Percentiles rank a stretch among this genome's conserved stretches.
These are phyloP conservation scores for Nakazawaea anatomiae DNA, from an alignment of 805 yeast species.

Conservation along the genomic window DNA sequence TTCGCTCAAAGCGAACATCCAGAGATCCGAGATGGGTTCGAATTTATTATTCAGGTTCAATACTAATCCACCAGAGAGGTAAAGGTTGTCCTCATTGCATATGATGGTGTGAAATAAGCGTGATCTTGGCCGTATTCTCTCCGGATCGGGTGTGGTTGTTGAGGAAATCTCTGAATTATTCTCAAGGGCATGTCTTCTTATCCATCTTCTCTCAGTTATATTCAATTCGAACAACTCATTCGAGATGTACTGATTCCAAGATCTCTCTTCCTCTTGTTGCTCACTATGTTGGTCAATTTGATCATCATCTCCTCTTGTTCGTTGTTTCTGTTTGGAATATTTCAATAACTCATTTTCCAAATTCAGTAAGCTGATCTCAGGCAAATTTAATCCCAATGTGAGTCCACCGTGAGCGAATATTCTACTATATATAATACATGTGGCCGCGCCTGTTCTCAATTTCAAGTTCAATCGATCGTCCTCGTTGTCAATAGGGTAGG, in stretches of 20 bases:
- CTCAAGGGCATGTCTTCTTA: slow-evolving; percentile 23
- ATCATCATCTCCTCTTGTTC: no score
- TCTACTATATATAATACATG: slow-evolving; percentile 50
- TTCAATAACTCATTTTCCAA: slow-evolving; percentile 20
- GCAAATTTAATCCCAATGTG: slow-evolving; percentile 47
- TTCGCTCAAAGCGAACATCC: slow-evolving; percentile 56
- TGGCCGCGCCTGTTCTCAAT: slow-evolving; percentile 64
- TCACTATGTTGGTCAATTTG: slow-evolving; percentile 13
- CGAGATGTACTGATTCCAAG: slow-evolving; percentile 37
- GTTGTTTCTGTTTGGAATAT: no score
- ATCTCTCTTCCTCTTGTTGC: slow-evolving; percentile 19
- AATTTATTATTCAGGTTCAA: slow-evolving; percentile 31
- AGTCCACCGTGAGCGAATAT: slow-evolving; percentile 67
- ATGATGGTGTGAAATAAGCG: slow-evolving; percentile 58
- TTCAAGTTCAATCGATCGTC: slow-evolving; percentile 45
- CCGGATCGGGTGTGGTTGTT: slow-evolving; percentile 16
- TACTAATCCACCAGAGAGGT: slow-evolving; percentile 60
- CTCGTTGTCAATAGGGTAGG: slow-evolving; percentile 46
- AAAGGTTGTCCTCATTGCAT: slow-evolving; percentile 43
- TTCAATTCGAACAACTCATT: slow-evolving; percentile 59
- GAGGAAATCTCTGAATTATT: no score
- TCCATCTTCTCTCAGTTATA: slow-evolving; percentile 57
- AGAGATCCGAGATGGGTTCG: slow-evolving; percentile 55
- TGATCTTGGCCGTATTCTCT: slow-evolving; percentile 28
- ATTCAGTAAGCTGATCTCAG: slow-evolving; percentile 22